Base-by-base conservation (phyloP, 1,139 yeast species). In the Geotrichum australiense region DNA sequence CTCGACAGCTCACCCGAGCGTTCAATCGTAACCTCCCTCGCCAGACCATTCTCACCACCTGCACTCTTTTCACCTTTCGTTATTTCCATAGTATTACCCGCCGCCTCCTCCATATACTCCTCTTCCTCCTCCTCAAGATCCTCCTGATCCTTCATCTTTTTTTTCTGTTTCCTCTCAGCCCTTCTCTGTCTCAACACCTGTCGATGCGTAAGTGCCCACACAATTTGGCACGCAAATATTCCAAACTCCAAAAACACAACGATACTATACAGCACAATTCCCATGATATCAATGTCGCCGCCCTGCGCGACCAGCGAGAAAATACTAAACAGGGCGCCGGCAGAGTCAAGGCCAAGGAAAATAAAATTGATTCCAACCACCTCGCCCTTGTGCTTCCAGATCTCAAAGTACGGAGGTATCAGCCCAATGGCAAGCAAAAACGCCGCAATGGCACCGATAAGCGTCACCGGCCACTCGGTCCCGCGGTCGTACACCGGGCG, bases 351-450 rank as follows among this genome's bases (percentile, higher is more conserved):
- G n/a, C 67, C 54, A 45, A 89, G 66, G 53, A 89, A 89, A n/a
- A 80, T 54, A 57, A 89, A 86, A 57, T 86, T 86, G 54, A 89
- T 80, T 0, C 97, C 97, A 3, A 86, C 76, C 4, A 89, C 96
- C 37, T 85, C 67, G 2, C 96, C 96, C 37, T 73, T 62, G 48
- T 95, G 71, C 57, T 84, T 84, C 27, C 76, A 75, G 27, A 89
- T 66, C 58, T 89, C 97, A 54, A 78, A 78, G 60, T 87, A 89
- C 4, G 96, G 96, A 0, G 96, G 96, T 2, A 89, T 55, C 35
- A 89, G 68, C 0, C 97, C 97, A 2, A 74, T 54, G 0, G 85
- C 94, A 21, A 89, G 66, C 20, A 84, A 59, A 0, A 87, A 68
- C 0, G 94, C 76, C 0, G 96, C 96, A 30, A 84, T 50, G 12